Conservation (phyloP, 331 rosid genomes). For the Erythrophleum ivorense region DNA sequence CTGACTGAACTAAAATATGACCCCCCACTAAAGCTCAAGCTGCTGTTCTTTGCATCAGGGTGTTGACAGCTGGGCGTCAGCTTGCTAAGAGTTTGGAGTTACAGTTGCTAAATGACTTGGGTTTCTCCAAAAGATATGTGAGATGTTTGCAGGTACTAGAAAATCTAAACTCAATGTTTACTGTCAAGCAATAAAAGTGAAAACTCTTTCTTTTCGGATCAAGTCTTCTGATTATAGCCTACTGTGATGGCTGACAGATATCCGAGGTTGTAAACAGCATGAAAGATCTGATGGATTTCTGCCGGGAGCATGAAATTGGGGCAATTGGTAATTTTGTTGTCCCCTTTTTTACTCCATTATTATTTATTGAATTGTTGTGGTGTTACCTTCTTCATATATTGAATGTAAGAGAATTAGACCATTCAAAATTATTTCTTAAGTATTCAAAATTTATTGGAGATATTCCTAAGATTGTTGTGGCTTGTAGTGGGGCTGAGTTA, state of each 20-base stretch:
- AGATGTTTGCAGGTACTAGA: constrained; percentile 89
- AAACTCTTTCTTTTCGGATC: neutral
- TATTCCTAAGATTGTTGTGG: neutral
- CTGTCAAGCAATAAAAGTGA: neutral
- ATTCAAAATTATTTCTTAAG: neutral
- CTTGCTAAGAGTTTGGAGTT: constrained; percentile 91
- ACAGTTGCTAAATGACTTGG: constrained; percentile 86
- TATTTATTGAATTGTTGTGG: neutral
- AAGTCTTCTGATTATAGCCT: constrained; percentile 10
- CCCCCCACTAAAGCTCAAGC: neutral
- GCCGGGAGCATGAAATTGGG: constrained; percentile 62
- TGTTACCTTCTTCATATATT: neutral
- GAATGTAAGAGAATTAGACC: neutral
- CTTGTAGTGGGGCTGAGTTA: neutral
- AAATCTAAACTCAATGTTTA: constrained; percentile 10
- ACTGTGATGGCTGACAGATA: constrained; percentile 51
- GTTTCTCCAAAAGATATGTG: constrained; percentile 97
- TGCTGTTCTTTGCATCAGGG: constrained; percentile 57
- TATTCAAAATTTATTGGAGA: neutral
- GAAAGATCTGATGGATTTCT: constrained; percentile 75
- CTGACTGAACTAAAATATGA: neutral
- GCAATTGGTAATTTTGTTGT: constrained; percentile 60
- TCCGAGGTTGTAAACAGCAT: constrained; percentile 79
- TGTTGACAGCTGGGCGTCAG: constrained; percentile 84
- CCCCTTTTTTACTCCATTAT: neutral